Base-by-base conservation (phyloP, 169 alveolate species). In the Babesia bigemina region DNA sequence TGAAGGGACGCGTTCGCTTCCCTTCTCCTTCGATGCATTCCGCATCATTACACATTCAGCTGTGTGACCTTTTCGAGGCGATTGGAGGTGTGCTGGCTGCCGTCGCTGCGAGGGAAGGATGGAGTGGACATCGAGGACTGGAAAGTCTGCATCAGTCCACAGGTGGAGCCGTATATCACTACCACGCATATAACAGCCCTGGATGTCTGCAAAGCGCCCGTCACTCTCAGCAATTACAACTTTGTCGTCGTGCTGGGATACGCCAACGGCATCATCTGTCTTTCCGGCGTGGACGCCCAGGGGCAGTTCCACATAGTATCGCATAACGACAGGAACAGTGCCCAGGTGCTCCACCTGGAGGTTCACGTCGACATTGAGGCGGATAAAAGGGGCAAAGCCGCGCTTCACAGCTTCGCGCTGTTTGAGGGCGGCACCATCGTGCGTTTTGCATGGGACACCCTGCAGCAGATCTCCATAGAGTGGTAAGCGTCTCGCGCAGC, bases 171-270 rank as follows among this genome's bases (percentile, higher is more conserved):
- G 29, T 50, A 55, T 72, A 71, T 60, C 14, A 13, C 39, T 16
- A 71, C 50, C 63, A 61, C 63, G 61, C 33, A 42, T 14, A 55
- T 67, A 26, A 53, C 76, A 4, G 76, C 76, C 9, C 4, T 71
- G 28, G 39, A 24, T 17, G 72, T 58, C 16, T 29, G 50, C 22
- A 59, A 44, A 1, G 67, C 81, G 55, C 81, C 72, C 8, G 2
- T 3, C 14, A 26, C 72, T 47, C 53, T 60, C 28, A 56, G 29
- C 11, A 29, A 71, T 2, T 60, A 47, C 21, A 9, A 48, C n/a
- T 71, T 60, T 24, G 29, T 71, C 12, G 81, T 59, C 3, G 81
- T 42, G 29, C 63, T 71, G 70, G 81, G 81, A 29, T 71, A 60
- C 28, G 63, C 47, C 19, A 60, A 47, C 24, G 81, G 81, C 21